phyloP scores from a whole-genome alignment of 1,284 basidiomycete species.

The Cryptococcus maquisensis region DNA sequence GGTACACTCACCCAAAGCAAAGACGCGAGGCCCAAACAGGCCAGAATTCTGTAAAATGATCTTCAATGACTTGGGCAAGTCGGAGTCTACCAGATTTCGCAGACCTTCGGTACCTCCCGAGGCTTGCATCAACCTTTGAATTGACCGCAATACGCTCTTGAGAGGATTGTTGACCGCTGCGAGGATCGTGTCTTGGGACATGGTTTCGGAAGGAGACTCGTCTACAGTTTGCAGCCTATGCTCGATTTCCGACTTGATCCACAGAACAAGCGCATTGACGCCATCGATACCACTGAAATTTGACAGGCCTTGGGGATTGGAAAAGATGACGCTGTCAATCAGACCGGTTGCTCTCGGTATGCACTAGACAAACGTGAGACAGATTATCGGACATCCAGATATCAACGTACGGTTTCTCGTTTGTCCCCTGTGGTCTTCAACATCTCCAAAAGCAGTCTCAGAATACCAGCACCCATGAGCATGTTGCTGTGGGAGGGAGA shows the following conservation, averaged over 20 bases:
- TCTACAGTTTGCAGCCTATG: slow-evolving; percentile 1
- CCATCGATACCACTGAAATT: slow-evolving; percentile 82
- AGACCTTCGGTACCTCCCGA: slow-evolving; percentile 91
- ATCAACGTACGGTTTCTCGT: slow-evolving; percentile 22
- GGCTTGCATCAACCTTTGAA: slow-evolving; percentile 94
- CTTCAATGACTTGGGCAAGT: slow-evolving; percentile 79
- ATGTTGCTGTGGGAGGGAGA: slow-evolving; percentile 81
- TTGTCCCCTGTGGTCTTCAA: slow-evolving; percentile 59
- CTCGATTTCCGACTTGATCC: slow-evolving; percentile 58
- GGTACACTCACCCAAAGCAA: slow-evolving; percentile 63
- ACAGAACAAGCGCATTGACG: slow-evolving; percentile 75
- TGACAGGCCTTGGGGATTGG: slow-evolving; percentile 69
- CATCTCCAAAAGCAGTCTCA: slow-evolving; percentile 82
- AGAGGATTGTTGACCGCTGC: slow-evolving; percentile 51
- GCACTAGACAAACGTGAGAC: slow-evolving; percentile 22
- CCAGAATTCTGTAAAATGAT: slow-evolving; percentile 77
- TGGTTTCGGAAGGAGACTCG: slow-evolving; percentile 5
- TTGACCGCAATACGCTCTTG: slow-evolving; percentile 86
- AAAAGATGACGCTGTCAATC: slow-evolving; percentile 85
- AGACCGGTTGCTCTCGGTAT: slow-evolving; percentile 68
- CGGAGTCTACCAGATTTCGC: slow-evolving; percentile 88
- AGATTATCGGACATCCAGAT: not conserved
- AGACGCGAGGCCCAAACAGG: slow-evolving; percentile 80
- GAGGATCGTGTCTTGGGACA: slow-evolving; percentile 23
- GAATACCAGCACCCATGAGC: slow-evolving; percentile 93